Evolutionary conservation across 352 stramenopile genomes (phyloP), one percentile per base, ranked within the genome.

Genomic region (Phytopythium sindhum): DNA sequence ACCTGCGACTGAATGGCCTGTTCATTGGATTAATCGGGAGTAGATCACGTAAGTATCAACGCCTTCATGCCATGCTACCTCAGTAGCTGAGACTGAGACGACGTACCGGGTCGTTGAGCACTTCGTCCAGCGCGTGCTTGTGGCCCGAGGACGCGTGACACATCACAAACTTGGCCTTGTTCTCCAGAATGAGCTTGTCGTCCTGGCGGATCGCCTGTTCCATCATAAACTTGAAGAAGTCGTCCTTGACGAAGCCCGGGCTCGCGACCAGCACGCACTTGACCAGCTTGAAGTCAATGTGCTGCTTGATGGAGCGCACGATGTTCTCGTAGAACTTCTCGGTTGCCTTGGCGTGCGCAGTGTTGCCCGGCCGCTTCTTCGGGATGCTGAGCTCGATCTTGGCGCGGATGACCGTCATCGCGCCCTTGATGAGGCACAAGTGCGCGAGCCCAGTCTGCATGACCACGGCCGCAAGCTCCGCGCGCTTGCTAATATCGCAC

Each of bases 91-190:
- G 55, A 29, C 53, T 12, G 19, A 47, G n/a, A 33, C 39, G 45
- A 19, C 51, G 57, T 57, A 81, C 73, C 37, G 92, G 83, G 64
- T 99, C 95, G 19, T 86, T 93, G 56, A 99, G 88, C 29, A 99
- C 88, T 82, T 99, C 96, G 48, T 99, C 96, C 31, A 99, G 85
- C 2, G 97, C 96, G 69, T 98, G 93, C 68, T 99, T 99, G 79
- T 99, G 96, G 26, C 97, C 97, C 26, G 93, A 99, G 1, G 90
- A 97, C 50, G 94, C 85, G 70, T 98, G 95, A 51, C 91, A 97
- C 41, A 99, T 70, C 8, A 99, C 77, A 71, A 99, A 99, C 75
- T 99, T 99, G 24, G 72, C 63, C 72, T 98, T 98, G 83, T 99
- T 98, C 74, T 99, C 95, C 33, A 98, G 81, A 14, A 99, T 77